Percentiles rank a stretch among this genome's conserved stretches.
Evolutionary conservation across 2,329 filamentous ascomycete species (phyloP).

Genomic region (Scedosporium minutisporum): DNA sequence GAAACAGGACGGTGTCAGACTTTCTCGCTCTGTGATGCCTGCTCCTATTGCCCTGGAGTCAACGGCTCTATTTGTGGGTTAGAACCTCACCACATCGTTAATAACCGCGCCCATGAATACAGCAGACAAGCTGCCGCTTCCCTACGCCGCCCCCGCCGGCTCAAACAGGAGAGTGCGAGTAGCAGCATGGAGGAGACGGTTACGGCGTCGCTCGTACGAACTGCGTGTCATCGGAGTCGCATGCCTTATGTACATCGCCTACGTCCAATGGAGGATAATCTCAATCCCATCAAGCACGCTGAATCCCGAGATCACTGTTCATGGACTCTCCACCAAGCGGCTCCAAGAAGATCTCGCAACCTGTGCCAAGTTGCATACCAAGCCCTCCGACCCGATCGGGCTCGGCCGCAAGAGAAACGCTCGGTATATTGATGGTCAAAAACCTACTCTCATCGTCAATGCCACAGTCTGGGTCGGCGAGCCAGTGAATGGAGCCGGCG

Average conservation of each 20-base stretch:
- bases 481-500: slow-evolving; percentile 36
- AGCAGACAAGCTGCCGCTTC: too few relatives aligned
- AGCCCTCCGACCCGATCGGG: slow-evolving; percentile 46
- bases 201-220: background rate
- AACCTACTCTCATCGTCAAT: slow-evolving; percentile 54
- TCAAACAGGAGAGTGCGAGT: too few relatives aligned
- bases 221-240: slow-evolving; percentile 25
- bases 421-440: slow-evolving; percentile 47
- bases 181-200: too few relatives aligned
- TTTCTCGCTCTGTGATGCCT: too few relatives aligned
- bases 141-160: too few relatives aligned
- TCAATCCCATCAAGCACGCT: slow-evolving; percentile 3
- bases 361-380: slow-evolving; percentile 44
- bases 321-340: slow-evolving; percentile 38
- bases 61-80: too few relatives aligned
- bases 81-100: too few relatives aligned
- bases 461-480: slow-evolving; percentile 59
- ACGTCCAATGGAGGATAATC: slow-evolving; percentile 37
- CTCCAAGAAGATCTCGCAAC: slow-evolving; percentile 43
- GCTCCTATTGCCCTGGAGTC: too few relatives aligned
- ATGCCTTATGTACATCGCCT: slow-evolving; percentile 39
- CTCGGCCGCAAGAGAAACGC: slow-evolving; percentile 49
- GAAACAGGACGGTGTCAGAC: too few relatives aligned
- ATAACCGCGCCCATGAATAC: too few relatives aligned
- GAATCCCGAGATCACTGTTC: slow-evolving; percentile 13